Base-by-base conservation (phyloP, 176 grass and related monocot genomes). In the Raddia distichophylla region DNA sequence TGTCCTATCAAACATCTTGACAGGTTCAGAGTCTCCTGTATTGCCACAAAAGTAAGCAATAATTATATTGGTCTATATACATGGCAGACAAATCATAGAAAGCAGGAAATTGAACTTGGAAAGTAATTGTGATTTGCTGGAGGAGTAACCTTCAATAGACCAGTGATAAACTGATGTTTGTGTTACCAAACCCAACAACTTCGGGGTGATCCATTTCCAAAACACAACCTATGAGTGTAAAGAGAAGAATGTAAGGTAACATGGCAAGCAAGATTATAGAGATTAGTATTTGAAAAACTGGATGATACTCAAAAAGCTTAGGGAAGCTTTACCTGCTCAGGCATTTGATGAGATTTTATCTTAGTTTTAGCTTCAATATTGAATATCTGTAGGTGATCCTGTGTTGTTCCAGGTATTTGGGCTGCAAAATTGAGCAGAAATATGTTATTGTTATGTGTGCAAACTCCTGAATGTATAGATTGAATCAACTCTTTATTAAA, bases 281-380 rank as follows among this genome's bases (percentile, higher is more conserved):
- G 10, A 65, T 49, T 63, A 66, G 10, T 60, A 75, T 40, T 65
- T 12, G 19, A 5, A 64, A 49, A 8, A 62, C 10, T 5, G 4
- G n/a, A 19, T 5, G 59, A 80, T 37, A 81, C 33, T 35, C 11
- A 10, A 34, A 12, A 52, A 66, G 2, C 6, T 19, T 52, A 5
- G 0, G 7, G 20, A 42, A 82, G 2, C 0, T 50, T 50, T 52
- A 91, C 92, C 94, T 94, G 94, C 76, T 99, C 96, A 7, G 96
- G 96, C 96, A 99, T 99, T 84, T 99, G 96, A 58, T 99, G 88
- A 18, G 93, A 99, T 79, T 99, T 99, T 3, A 99, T 86, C 81
- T 99, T 99, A 66, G 91, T 95, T 75, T 99, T 99, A 49, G 86
- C 88, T 74, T 99, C 96, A 76, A 99, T 99, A 54, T 99, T 99